A percentile compares a stretch with the other conserved stretches of the same genome.
Evolutionary conservation across 1,284 basidiomycete genomes (phyloP).

Genomic region (Trichosporon faecale): DNA sequence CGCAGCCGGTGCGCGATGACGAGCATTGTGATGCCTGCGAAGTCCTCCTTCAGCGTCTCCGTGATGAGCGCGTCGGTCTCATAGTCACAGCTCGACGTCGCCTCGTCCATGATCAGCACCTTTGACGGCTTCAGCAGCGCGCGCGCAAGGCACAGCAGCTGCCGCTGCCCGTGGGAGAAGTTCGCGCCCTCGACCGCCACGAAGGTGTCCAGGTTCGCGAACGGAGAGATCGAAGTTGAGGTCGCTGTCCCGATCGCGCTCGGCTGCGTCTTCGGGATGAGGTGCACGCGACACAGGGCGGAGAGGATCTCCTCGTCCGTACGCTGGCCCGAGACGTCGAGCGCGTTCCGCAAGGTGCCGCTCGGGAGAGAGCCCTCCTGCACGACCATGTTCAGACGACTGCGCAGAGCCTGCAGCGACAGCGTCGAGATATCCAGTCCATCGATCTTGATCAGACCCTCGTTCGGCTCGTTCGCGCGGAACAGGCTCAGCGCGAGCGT

Average conservation of each 20-base stretch:
- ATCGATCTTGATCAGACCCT: constrained; percentile 69
- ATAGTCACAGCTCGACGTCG: constrained; percentile 67
- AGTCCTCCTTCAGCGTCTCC: constrained; percentile 68
- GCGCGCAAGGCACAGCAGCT: constrained; percentile 68
- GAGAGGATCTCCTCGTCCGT: constrained; percentile 59
- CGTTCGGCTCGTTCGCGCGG: constrained; percentile 64
- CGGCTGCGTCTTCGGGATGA: constrained; percentile 36
- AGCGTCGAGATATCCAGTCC: constrained; percentile 62
- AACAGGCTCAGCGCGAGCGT: constrained; percentile 68
- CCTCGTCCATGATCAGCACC: constrained; percentile 64
- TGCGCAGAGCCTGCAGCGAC: constrained; percentile 60
- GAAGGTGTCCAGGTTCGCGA: constrained; percentile 58
- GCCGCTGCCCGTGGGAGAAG: constrained; percentile 73
- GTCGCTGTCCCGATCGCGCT: constrained; percentile 53
- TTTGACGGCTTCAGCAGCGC: constrained; percentile 68
- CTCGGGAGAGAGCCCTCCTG: constrained; percentile 47
- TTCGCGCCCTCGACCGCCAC: constrained; percentile 59
- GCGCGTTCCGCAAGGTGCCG: constrained; percentile 64
- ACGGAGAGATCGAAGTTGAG: constrained; percentile 51
- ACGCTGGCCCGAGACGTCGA: constrained; percentile 54
- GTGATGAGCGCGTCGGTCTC: constrained; percentile 70
- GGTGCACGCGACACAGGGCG: constrained; percentile 60
- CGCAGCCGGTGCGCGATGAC: constrained; percentile 74
- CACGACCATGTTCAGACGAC: constrained; percentile 60
- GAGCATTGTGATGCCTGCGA: constrained; percentile 62